Conservation (phyloP, 2,329 filamentous ascomycete genomes). For the Fusarium nodosum region DNA sequence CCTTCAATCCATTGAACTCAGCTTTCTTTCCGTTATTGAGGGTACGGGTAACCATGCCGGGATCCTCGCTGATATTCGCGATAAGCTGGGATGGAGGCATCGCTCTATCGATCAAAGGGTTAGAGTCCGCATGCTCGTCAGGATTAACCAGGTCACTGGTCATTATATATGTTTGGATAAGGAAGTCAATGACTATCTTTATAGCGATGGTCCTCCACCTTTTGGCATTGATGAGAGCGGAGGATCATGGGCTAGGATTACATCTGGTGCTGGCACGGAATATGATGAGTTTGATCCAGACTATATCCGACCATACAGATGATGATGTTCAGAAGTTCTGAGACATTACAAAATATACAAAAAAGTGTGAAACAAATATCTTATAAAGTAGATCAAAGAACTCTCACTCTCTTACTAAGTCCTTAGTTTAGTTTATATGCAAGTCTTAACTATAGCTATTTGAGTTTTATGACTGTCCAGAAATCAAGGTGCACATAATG, state of each 20-base stretch:
- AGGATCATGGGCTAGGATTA: neutral
- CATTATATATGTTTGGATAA: conserved; percentile 14
- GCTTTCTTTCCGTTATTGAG: neutral
- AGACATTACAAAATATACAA: no score
- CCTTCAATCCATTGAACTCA: neutral
- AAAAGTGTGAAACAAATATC: no score
- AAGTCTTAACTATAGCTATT: no score
- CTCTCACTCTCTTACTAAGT: no score
- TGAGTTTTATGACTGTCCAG: no score
- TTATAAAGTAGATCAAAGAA: no score
- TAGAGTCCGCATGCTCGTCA: neutral
- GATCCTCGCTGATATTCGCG: neutral
- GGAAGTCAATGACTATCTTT: conserved; percentile 23
- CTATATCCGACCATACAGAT: neutral
- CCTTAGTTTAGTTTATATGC: no score
- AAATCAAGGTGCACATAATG: no score
- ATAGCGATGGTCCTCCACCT: neutral
- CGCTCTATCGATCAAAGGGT: neutral
- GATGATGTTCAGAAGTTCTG: neutral
- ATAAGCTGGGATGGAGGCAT: neutral
- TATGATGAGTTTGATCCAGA: neutral
- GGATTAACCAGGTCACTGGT: neutral
- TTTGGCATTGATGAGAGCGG: neutral
- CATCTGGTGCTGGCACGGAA: neutral
- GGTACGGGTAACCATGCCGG: neutral